Base-by-base conservation (phyloP, 2,329 filamentous ascomycete genomes). In the Capronia epimyces region DNA sequence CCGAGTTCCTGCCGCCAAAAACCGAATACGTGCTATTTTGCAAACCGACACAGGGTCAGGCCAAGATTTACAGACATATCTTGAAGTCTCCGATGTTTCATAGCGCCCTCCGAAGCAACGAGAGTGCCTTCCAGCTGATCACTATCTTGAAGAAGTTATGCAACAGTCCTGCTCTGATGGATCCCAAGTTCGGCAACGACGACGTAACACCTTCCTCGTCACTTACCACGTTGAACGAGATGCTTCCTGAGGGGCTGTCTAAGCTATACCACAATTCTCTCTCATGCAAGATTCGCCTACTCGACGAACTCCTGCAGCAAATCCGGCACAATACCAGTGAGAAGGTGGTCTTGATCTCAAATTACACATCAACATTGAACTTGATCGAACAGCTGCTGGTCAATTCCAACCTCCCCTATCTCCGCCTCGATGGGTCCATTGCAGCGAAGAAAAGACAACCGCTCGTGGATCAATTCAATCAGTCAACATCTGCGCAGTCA, bases 321-420 rank as follows among this genome's bases (percentile, higher is more conserved):
- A 74, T 88, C 20, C 76, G 75, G 43, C 76, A 71, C 1, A 79
- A 73, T 0, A 86, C 83, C 0, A 69, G 75, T 1, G 84, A 88
- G 61, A 88, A 87, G 61, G 78, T 88, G 20, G 82, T 88, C 8
- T 73, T 88, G 7, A 83, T 88, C n/a, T 87, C 83, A 16, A 87
- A 87, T 62, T 87, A 86, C 64, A 88, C 84, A 0, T 80, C 81
- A 8, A 88, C 84, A 0, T 75, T 88, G 8, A 81, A 85, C 59
- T 74, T 87, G 55, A 76, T 88, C 3, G 78, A 77, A 37, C 76
- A 74, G 2, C 74, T 87, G 1, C 72, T 87, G 3, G 70, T 73
- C 1, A 78, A 80, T 1, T 71, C 84, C 13, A 77, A 75, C 1
- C 76, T 86, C 51, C 72, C 74, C 1, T 85, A 78, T 62, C 72